Evolutionary conservation across 495 filamentous ascomycete species (phyloP), one percentile per base, ranked within the genome.

Genomic region (Melanomma pulvis-pyrius): DNA sequence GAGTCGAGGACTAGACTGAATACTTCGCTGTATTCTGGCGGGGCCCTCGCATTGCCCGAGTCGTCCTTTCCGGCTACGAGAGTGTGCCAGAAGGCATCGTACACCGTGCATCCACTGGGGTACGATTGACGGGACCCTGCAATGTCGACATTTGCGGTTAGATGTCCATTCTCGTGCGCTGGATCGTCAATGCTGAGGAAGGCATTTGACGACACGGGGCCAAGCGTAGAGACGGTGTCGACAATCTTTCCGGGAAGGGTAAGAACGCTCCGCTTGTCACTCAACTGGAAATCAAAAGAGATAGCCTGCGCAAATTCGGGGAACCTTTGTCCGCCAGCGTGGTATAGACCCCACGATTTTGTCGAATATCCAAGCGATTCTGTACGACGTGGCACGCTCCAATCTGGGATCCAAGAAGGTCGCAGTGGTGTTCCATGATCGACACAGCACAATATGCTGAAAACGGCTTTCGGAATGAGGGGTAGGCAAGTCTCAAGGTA

Each of bases 11-110:
- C 26, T 11, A 59, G 55, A 46, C 55, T 46, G 32, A 59, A 29
- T 11, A 44, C 55, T 41, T 59, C 55, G 55, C 36, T 46, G 24
- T 59, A 59, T 17, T 59, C 55, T 24, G 30, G 24, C 19, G 55
- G 55, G 21, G 55, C 32, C 22, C 46, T 22, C 1, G 17, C 21
- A 17, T n/a, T n/a, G 55, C 55, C 36, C 7, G 30, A 41, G 3
- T n/a, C 36, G 46, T 46, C 36, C 30, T 41, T 47, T 9, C 24
- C 24, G 30, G 55, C 55, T 19, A 59, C 55, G 32, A 59, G 55
- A 59, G 55, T 59, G 30, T 46, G 12, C 55, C 55, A 59, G 26
- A 59, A 59, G 19, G 55, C 55, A 24, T 59, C 55, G 32, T 25
- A 59, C 9, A 59, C 19, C 9, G 55, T 24, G 15, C 11, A 8